These are phyloP conservation scores for Starmerella sp. DNA, from an alignment of 805 yeast genomes.

Conservation along the genomic window DNA sequence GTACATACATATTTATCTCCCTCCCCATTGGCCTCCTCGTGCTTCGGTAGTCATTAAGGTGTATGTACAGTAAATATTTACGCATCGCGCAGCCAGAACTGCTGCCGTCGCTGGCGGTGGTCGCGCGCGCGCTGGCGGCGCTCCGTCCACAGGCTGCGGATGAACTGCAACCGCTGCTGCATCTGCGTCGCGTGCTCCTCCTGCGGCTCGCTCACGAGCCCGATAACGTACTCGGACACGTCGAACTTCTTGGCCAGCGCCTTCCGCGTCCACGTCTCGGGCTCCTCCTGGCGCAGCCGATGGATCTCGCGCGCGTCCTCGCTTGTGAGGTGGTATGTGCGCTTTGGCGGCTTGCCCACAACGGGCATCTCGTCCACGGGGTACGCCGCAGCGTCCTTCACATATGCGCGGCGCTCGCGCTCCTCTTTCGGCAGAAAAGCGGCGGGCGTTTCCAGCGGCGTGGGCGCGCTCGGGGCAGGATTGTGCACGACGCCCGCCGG, in stretches of 20 bases:
- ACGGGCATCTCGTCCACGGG: conserved; percentile 30
- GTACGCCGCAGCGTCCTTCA: conserved; percentile 23
- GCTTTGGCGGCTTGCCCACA: conserved; percentile 29
- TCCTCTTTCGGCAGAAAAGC: conserved; percentile 46
- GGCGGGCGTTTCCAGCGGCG: conserved; percentile 49
- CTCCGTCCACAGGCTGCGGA: conserved; percentile 41
- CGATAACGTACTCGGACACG: conserved; percentile 43
- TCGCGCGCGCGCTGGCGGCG: conserved; percentile 39
- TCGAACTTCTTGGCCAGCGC: conserved; percentile 49
- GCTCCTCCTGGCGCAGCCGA: conserved; percentile 45
- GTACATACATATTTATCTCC: background rate
- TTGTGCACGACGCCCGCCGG: conserved; percentile 51
- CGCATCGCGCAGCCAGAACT: conserved; percentile 54
- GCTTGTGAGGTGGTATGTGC: conserved; percentile 46
- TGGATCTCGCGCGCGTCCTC: conserved; percentile 48
- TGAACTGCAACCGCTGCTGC: conserved; percentile 36
- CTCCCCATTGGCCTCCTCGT: background rate
- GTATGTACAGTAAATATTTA: conserved; percentile 15
- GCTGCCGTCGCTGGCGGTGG: conserved; percentile 49
- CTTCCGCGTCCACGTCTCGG: conserved; percentile 51
- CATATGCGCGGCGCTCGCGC: conserved; percentile 44
- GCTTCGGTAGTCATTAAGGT: background rate
- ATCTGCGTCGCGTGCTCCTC: conserved; percentile 36
- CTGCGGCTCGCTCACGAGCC: conserved; percentile 37
- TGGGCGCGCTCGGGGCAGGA: conserved; percentile 56